Conservation (phyloP, 140 eudicot species). For the Anethum foeniculum region DNA sequence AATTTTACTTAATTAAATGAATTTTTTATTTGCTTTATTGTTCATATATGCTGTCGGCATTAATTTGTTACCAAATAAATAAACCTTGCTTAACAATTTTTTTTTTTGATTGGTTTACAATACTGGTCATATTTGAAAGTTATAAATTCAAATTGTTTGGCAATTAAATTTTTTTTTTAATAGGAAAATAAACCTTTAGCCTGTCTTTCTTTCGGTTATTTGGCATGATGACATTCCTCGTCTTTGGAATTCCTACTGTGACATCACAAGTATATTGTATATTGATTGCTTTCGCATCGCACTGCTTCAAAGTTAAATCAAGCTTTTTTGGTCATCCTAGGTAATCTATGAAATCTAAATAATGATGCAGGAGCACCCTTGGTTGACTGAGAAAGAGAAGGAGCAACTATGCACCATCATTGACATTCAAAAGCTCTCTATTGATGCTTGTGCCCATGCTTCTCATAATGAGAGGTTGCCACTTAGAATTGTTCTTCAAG, state of each 20-base stretch:
- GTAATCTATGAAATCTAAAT: background rate
- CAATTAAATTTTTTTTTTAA: background rate
- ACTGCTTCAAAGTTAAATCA: background rate
- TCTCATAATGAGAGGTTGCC: constrained; percentile 80
- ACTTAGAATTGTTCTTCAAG: constrained; percentile 75
- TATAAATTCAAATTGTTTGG: background rate
- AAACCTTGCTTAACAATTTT: background rate
- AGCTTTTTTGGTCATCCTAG: background rate
- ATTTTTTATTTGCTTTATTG: background rate
- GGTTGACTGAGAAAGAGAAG: constrained; percentile 69
- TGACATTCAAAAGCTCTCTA: constrained; percentile 71
- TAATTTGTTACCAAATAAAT: background rate
- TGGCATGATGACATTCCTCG: background rate
- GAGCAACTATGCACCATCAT: constrained; percentile 75
- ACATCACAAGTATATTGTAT: background rate
- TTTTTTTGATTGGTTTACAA: background rate
- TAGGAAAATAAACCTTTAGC: background rate
- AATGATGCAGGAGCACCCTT: constrained; percentile 67
- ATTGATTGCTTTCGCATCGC: constrained; percentile 11
- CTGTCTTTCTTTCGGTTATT: background rate
- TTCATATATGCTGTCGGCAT: background rate
- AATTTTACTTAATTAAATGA: background rate
- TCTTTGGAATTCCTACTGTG: background rate
- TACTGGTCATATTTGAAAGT: background rate
- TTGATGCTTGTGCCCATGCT: constrained; percentile 96